Evolutionary conservation across 1,284 basidiomycete species (phyloP).

Genomic region (Inonotus hispidus): DNA sequence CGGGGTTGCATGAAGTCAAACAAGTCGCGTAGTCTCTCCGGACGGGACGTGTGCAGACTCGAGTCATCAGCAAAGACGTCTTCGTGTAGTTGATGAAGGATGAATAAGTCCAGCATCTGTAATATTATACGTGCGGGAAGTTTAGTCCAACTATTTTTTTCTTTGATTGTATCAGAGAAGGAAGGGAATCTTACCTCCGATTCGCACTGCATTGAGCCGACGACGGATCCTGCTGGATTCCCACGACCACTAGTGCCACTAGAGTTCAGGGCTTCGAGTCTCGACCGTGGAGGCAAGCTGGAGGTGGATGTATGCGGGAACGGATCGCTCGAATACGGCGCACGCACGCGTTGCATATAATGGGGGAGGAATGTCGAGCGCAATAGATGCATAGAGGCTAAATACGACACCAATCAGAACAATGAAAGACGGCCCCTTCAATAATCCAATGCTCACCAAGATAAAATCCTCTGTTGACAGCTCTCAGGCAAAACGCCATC

Average conservation of each 20-base stretch:
- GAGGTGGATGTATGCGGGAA: slow-evolving; percentile 23
- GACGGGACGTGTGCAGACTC: slow-evolving; percentile 18
- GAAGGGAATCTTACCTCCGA: slow-evolving; percentile 12
- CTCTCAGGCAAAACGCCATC: slow-evolving; percentile 25
- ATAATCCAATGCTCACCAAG: slow-evolving; percentile 22
- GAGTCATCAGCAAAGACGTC: slow-evolving; percentile 22
- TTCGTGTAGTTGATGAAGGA: slow-evolving; percentile 21
- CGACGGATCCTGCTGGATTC: slow-evolving; percentile 2
- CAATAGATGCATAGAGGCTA: slow-evolving; percentile 28
- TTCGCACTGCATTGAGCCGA: slow-evolving; percentile 20
- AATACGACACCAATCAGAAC: background rate
- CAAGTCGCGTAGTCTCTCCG: slow-evolving; percentile 21
- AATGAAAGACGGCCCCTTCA: background rate
- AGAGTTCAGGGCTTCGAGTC: background rate
- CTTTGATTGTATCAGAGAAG: background rate
- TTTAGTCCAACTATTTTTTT: background rate
- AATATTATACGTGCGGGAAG: background rate
- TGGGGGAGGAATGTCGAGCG: slow-evolving; percentile 26
- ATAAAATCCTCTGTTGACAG: slow-evolving; percentile 25
- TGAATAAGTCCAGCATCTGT: slow-evolving; percentile 22
- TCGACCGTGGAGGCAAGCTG: slow-evolving; percentile 1
- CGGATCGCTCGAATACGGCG: slow-evolving; percentile 28
- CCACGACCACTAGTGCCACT: background rate
- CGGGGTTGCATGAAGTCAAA: slow-evolving; percentile 21
- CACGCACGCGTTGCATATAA: slow-evolving; percentile 23